Evolutionary conservation across 345 rosid species (phyloP).

Genomic region (Hibiscus trionum): DNA sequence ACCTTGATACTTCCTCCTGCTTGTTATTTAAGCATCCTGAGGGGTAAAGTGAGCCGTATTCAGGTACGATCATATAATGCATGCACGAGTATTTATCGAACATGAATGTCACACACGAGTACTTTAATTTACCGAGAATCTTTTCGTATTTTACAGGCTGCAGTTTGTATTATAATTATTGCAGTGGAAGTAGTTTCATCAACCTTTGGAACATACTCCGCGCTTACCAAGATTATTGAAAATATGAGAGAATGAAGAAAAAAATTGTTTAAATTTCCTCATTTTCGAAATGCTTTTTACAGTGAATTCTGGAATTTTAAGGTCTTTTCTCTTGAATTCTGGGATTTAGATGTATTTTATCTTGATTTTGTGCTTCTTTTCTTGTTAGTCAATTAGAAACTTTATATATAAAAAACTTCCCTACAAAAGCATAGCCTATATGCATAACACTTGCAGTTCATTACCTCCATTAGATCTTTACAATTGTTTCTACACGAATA

Average conservation of each 20-base stretch:
- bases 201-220: constrained; percentile 54
- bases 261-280: background rate
- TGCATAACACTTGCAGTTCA: background rate
- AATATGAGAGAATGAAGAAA: constrained; percentile 21
- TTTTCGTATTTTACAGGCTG: constrained; percentile 22
- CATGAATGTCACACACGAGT: background rate
- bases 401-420: background rate
- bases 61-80: constrained; percentile 36
- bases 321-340: too few species aligned
- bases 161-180: constrained; percentile 45
- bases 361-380: too few species aligned
- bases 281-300: too few species aligned
- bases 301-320: too few species aligned
- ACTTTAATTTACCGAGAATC: too few species aligned
- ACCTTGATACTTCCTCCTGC: constrained; percentile 81
- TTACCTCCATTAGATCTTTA: background rate
- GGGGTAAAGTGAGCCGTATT: constrained; percentile 38
- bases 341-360: too few species aligned
- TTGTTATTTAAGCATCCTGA: constrained; percentile 74
- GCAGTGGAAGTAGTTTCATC: constrained; percentile 55
- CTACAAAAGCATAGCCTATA: background rate
- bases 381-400: too few species aligned
- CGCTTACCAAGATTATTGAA: constrained; percentile 57
- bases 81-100: background rate
- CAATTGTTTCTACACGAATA: too few species aligned